phyloP scores from a whole-genome alignment of 2,329 filamentous ascomycete species.

The Alternaria sp. region DNA sequence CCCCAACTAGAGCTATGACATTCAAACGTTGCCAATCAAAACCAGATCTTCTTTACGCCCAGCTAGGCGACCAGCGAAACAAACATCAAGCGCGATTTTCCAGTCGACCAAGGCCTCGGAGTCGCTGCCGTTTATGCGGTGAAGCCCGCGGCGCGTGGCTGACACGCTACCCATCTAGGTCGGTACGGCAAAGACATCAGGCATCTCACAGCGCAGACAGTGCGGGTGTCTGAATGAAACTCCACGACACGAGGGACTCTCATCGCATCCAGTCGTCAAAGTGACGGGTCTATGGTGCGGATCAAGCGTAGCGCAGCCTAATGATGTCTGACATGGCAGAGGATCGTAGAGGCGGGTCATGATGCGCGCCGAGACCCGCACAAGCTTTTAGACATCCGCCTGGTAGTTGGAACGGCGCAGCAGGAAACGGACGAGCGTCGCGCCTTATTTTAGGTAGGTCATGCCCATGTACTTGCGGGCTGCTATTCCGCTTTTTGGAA shows the following conservation, averaged over 20 bases:
- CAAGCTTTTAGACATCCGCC: conserved; percentile 19
- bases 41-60: neutral
- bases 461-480: conserved; percentile 20
- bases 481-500: conserved; percentile 13
- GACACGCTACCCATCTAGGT: neutral
- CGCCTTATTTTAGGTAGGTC: conserved; percentile 25
- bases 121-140: conserved; percentile 4
- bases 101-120: neutral
- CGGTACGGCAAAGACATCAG: neutral
- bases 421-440: conserved; percentile 18
- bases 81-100: neutral
- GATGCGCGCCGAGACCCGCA: conserved; percentile 19
- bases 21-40: conserved; percentile 2
- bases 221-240: conserved; percentile 10
- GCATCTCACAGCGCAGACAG: conserved; percentile 12
- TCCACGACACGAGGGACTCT: conserved; percentile 10
- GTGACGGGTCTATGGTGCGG: conserved; percentile 9
- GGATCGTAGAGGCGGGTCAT: conserved; percentile 17
- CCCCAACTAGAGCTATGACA: neutral
- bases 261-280: conserved; percentile 16
- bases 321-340: conserved; percentile 10
- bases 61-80: neutral
- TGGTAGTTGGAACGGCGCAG: conserved; percentile 15
- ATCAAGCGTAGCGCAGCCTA: conserved; percentile 18
- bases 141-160: conserved; percentile 3